phyloP scores from a whole-genome alignment of 768 basidiomycete genomes.

The Tylopilus plumbeoviolaceoides region DNA sequence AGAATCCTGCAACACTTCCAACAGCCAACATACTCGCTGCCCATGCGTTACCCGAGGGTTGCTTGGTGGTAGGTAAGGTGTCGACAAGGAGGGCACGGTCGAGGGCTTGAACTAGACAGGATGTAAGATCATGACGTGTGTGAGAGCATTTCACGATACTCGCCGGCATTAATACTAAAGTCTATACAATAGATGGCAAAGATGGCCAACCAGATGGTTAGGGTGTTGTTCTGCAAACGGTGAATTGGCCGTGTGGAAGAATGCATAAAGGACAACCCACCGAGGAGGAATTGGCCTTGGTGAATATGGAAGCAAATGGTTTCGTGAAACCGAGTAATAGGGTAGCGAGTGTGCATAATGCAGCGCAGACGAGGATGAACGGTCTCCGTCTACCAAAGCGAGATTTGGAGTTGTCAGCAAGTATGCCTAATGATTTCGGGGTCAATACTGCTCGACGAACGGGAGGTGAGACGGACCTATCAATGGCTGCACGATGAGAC shows the following conservation, averaged over 20 bases:
- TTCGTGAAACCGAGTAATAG: slow-evolving; percentile 1
- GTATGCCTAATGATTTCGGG: slow-evolving; percentile 38
- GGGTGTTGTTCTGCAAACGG: slow-evolving; percentile 46
- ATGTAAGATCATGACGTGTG: neutral
- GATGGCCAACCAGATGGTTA: slow-evolving; percentile 79
- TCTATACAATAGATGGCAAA: slow-evolving; percentile 64
- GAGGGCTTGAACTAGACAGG: slow-evolving; percentile 68
- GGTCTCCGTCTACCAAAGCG: slow-evolving; percentile 82
- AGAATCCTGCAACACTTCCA: slow-evolving; percentile 82
- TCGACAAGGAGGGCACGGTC: slow-evolving; percentile 92
- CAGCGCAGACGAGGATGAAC: slow-evolving; percentile 72
- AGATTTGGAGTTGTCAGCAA: slow-evolving; percentile 83
- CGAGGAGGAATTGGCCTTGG: neutral
- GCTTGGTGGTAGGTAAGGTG: slow-evolving; percentile 64
- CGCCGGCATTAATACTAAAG: slow-evolving; percentile 58
- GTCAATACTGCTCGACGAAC: neutral
- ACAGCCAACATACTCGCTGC: slow-evolving; percentile 89
- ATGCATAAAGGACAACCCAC: neutral
- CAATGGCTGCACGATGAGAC: slow-evolving; percentile 86
- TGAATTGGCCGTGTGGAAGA: neutral
- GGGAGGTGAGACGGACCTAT: slow-evolving; percentile 50
- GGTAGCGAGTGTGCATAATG: slow-evolving; percentile 58
- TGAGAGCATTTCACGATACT: neutral
- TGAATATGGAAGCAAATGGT: slow-evolving; percentile 4
- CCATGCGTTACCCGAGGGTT: slow-evolving; percentile 91